These are phyloP conservation scores for Acrocalymma vagum DNA, from an alignment of 2,329 filamentous ascomycete genomes.

Conservation along the genomic window DNA sequence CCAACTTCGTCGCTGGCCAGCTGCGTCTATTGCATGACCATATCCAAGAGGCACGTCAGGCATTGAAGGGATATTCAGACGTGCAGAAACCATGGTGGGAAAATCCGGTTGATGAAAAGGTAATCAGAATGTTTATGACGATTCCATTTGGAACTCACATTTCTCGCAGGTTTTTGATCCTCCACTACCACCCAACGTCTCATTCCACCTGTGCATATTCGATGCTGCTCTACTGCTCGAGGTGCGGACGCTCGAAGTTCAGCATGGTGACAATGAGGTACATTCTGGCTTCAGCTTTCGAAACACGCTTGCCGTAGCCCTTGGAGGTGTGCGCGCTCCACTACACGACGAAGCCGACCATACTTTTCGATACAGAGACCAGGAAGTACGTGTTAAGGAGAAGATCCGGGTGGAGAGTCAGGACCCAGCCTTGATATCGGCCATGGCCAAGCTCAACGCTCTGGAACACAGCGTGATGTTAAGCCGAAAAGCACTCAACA, in stretches of 20 bases:
- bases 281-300: conserved; percentile 62
- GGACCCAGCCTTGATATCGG: conserved; percentile 84
- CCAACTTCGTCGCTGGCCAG: conserved; percentile 66
- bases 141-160: conserved; percentile 4
- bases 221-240: conserved; percentile 66
- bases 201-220: conserved; percentile 70
- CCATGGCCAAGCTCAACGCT: conserved; percentile 83
- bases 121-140: conserved; percentile 32
- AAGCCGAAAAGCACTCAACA: conserved; percentile 74
- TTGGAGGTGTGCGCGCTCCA: conserved; percentile 52
- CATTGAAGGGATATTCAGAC: conserved; percentile 64
- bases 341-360: conserved; percentile 74
- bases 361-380: conserved; percentile 73
- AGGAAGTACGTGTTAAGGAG: conserved; percentile 85
- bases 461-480: conserved; percentile 76
- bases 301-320: conserved; percentile 60
- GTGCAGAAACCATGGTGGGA: conserved; percentile 65
- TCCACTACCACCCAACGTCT: conserved; percentile 71
- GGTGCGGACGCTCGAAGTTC: conserved; percentile 73
- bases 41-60: conserved; percentile 66
- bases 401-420: conserved; percentile 90
- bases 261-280: conserved; percentile 36
- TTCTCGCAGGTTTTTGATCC: conserved; percentile 65
- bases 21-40: conserved; percentile 67
- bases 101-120: conserved; percentile 65